Conservation (phyloP, 2,329 filamentous ascomycete genomes). For the Neurospora sp. region DNA sequence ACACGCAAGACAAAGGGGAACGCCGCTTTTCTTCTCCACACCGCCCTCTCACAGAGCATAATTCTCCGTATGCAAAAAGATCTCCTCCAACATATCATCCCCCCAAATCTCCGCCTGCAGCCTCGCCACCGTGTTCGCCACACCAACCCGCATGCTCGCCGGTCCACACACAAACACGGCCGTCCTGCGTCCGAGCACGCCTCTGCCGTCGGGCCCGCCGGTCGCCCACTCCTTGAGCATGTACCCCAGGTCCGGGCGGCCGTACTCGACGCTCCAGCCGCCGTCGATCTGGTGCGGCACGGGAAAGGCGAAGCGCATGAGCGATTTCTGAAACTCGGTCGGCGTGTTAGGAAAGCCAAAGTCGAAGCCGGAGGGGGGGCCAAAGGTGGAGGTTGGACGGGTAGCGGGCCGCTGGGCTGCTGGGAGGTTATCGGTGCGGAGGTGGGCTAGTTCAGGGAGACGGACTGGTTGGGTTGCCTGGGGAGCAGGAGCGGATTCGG, state of each 20-base stretch:
- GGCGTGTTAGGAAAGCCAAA: constrained; percentile 78
- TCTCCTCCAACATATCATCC: constrained; percentile 70
- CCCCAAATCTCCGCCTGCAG: constrained; percentile 79
- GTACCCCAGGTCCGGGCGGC: constrained; percentile 76
- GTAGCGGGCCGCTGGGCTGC: constrained; percentile 17
- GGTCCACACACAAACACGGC: constrained; percentile 93
- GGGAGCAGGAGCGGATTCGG: constrained; percentile 18
- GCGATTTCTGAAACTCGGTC: constrained; percentile 77
- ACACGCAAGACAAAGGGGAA: background rate
- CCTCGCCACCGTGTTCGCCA: constrained; percentile 73
- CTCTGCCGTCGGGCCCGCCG: constrained; percentile 54
- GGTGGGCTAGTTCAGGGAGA: constrained; percentile 47
- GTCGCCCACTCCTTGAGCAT: constrained; percentile 77
- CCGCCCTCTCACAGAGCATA: constrained; percentile 59
- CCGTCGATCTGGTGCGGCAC: constrained; percentile 58
- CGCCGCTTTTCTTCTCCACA: background rate
- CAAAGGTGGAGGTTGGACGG: constrained; percentile 47
- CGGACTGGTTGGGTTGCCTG: constrained; percentile 14
- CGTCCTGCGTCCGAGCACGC: constrained; percentile 67
- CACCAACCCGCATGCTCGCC: constrained; percentile 75
- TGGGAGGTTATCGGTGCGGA: constrained; percentile 36
- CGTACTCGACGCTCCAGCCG: constrained; percentile 89
- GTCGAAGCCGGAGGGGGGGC: constrained; percentile 56
- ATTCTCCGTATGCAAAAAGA: constrained; percentile 92
- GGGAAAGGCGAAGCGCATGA: constrained; percentile 86